A percentile compares a stretch with the other conserved stretches of the same genome.
Conservation (phyloP, 176 grass and related monocot genomes). For the Ampelocalamus luodianensis region DNA sequence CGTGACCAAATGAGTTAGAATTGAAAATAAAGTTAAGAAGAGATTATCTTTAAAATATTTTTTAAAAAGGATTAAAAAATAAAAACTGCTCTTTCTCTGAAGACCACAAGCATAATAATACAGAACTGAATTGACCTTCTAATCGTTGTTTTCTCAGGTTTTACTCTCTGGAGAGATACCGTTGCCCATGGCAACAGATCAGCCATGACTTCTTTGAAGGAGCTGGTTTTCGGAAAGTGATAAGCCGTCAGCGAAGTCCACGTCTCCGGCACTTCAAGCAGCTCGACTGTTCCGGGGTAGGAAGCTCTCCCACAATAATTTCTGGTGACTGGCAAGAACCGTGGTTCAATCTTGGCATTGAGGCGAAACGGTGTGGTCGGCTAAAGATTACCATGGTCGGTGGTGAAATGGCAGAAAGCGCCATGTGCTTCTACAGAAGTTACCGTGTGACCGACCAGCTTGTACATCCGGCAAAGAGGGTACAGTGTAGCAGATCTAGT, state of each 20-base stretch:
- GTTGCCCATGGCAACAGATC: constrained; percentile 75
- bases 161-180: constrained; percentile 73
- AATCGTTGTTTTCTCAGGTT: constrained; percentile 53
- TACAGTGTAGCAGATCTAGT: constrained; percentile 24
- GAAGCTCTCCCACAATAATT: constrained; percentile 42
- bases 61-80: too few species aligned
- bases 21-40: too few species aligned
- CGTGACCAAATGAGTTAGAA: too few species aligned
- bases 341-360: constrained; percentile 38
- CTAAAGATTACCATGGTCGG: not conserved
- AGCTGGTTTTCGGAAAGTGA: constrained; percentile 70
- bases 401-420: constrained; percentile 35
- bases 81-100: too few species aligned
- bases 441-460: constrained; percentile 37
- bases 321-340: constrained; percentile 5
- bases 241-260: not conserved
- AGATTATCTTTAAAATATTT: too few species aligned
- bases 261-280: constrained; percentile 14
- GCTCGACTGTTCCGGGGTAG: constrained; percentile 23
- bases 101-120: not conserved
- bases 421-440: constrained; percentile 42
- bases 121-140: not conserved
- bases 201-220: constrained; percentile 72
- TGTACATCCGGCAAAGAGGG: constrained; percentile 42
- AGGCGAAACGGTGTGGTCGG: constrained; percentile 10